Conservation (phyloP, 1,139 yeast species). For the Wickerhamomyces sp. region DNA sequence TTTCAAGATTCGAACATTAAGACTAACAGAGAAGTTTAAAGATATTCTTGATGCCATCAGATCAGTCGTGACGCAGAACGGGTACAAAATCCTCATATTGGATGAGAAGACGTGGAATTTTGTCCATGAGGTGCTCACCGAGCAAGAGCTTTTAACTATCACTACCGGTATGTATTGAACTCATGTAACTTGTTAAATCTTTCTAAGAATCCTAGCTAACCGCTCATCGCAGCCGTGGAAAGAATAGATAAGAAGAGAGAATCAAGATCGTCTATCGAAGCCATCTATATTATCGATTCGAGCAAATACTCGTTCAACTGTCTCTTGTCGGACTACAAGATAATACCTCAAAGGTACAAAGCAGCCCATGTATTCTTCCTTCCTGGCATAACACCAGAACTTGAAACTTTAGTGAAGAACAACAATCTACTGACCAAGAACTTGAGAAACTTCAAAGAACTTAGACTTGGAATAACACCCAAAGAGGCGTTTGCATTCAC, state of each 20-base stretch:
- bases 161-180: slow-evolving; percentile 25
- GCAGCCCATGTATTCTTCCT: slow-evolving; percentile 53
- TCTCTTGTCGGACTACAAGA: slow-evolving; percentile 51
- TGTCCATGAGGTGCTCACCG: slow-evolving; percentile 30
- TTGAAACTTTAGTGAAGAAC: slow-evolving; percentile 25
- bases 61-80: slow-evolving; percentile 20
- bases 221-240: slow-evolving; percentile 46
- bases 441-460: slow-evolving; percentile 28
- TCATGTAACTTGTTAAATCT: no score
- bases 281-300: slow-evolving; percentile 56
- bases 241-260: slow-evolving; percentile 46
- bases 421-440: slow-evolving; percentile 27
- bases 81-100: slow-evolving; percentile 36
- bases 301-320: slow-evolving; percentile 49
- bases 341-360: slow-evolving; percentile 48
- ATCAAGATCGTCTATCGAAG: slow-evolving; percentile 48
- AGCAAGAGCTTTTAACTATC: slow-evolving; percentile 32
- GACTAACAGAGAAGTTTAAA: slow-evolving; percentile 1
- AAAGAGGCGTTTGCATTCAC: slow-evolving; percentile 45
- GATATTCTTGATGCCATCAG: slow-evolving; percentile 16
- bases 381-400: slow-evolving; percentile 39
- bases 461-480: slow-evolving; percentile 40
- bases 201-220: no score
- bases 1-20: no score
- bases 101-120: slow-evolving; percentile 32